phyloP scores from a whole-genome alignment of 331 rosid genomes.

The Saraca asoca region DNA sequence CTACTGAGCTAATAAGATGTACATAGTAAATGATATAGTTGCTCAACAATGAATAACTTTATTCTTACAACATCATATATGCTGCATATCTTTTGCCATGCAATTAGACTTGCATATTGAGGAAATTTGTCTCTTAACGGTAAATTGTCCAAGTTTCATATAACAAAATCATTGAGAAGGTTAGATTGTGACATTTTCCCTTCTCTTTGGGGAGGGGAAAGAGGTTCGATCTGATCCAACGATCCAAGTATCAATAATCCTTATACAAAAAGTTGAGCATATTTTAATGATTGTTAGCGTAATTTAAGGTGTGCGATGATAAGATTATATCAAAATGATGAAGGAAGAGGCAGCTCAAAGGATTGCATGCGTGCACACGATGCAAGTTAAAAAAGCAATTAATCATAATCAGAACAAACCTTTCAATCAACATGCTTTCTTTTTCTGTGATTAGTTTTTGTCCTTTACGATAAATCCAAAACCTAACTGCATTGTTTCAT shows the following conservation, averaged over 20 bases:
- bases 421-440: not conserved
- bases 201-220: not conserved
- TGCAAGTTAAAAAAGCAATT: not conserved
- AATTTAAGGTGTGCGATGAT: conserved; percentile 6
- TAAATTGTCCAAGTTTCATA: conserved; percentile 15
- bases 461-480: conserved; percentile 14
- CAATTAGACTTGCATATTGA: conserved; percentile 1
- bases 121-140: not conserved
- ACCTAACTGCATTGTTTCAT: not conserved
- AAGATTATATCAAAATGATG: conserved; percentile 13
- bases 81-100: conserved; percentile 24
- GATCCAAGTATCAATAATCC: not conserved
- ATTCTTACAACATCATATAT: not conserved
- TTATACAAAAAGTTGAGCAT: not conserved
- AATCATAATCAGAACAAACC: not conserved
- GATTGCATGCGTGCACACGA: conserved; percentile 18
- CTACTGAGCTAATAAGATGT: too few species aligned
- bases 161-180: not conserved
- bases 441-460: conserved; percentile 26
- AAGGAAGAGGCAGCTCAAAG: too few species aligned
- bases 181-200: not conserved
- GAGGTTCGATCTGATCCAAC: not conserved
- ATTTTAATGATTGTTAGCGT: conserved; percentile 8
- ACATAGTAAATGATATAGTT: not conserved
- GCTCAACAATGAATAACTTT: conserved; percentile 16